Percentiles rank a stretch among this genome's conserved stretches.
Evolutionary conservation across 257 asterid species (phyloP).

Genomic region (Penstemon newberryi): DNA sequence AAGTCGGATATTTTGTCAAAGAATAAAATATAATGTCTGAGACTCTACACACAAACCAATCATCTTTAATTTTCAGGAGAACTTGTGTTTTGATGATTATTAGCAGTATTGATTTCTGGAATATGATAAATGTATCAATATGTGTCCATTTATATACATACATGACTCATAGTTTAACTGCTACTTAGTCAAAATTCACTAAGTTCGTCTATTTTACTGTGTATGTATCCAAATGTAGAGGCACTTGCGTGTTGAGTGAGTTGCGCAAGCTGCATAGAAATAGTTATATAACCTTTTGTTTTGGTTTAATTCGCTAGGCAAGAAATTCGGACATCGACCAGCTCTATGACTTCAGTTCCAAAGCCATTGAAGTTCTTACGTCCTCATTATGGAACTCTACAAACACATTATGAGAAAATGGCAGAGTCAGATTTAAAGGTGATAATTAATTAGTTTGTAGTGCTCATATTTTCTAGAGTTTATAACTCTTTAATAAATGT

Average conservation of each 20-base stretch:
- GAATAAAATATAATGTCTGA: no score
- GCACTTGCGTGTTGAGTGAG: not conserved
- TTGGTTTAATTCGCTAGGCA: conserved; percentile 46
- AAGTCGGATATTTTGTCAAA: no score
- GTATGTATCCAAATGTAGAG: not conserved
- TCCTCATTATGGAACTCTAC: conserved; percentile 91
- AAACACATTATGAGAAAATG: conserved; percentile 66
- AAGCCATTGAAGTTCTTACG: conserved; percentile 94
- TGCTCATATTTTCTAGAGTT: not conserved
- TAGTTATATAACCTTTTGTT: conserved; percentile 8
- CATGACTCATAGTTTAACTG: not conserved
- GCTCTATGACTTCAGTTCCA: conserved; percentile 98
- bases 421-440: conserved; percentile 77
- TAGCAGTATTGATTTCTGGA: not conserved
- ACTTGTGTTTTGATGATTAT: no score
- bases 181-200: not conserved
- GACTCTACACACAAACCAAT: no score
- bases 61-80: no score
- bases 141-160: not conserved
- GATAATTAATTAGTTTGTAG: conserved; percentile 22
- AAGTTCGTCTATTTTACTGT: conserved; percentile 8
- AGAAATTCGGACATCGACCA: conserved; percentile 91
- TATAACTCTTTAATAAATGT: not conserved
- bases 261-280: conserved; percentile 3
- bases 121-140: not conserved